Base-by-base conservation (phyloP, 495 filamentous ascomycete genomes). In the Neurospora tetraspora region DNA sequence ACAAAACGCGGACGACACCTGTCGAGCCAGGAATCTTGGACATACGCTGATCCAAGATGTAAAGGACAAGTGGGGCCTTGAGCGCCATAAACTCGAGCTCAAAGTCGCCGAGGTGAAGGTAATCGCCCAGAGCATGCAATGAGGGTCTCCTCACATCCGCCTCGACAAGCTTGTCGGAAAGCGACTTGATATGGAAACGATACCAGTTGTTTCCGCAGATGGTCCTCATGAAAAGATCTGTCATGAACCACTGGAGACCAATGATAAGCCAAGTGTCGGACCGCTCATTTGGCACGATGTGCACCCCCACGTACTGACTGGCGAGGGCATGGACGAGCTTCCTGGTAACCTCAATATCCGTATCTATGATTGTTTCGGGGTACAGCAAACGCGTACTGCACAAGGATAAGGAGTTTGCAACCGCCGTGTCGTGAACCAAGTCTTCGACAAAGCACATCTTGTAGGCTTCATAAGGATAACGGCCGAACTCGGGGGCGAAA, bases 401-500 rank as follows among this genome's bases (percentile, higher is more conserved):
- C 39, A 99, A 87, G 34, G 94, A 91, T 76, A 98, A 86, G 11
- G 91, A 92, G 11, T 92, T 92, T n/a, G 91, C 90, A 70, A 92
- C 87, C 43, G 90, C 83, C 1, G 91, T 91, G 69, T 96, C 93
- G 23, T 84, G 81, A 4, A 88, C 80, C 73, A 93, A 86, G 80
- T 98, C 96, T 73, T 99, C 96, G 43, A 98, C 91, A 74, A 98
- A 99, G 77, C 92, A 94, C 53, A 98, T 82, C 75, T 95, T 96
- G 84, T 96, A 98, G 74, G 89, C 92, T 43, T 89, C 87, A 76
- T 93, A 97, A 0, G 94, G 93, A 80, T 94, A 98, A 3, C 91
- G 89, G 18, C 92, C 93, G 75, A 93, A 98, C 5, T 89, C 91
- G 70, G 93, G 86, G 1, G 91, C 92, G 75, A 98, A 94, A 78